Base-by-base conservation (phyloP, 163 green algal species). In the Coccomyxa subellipsoidea region DNA sequence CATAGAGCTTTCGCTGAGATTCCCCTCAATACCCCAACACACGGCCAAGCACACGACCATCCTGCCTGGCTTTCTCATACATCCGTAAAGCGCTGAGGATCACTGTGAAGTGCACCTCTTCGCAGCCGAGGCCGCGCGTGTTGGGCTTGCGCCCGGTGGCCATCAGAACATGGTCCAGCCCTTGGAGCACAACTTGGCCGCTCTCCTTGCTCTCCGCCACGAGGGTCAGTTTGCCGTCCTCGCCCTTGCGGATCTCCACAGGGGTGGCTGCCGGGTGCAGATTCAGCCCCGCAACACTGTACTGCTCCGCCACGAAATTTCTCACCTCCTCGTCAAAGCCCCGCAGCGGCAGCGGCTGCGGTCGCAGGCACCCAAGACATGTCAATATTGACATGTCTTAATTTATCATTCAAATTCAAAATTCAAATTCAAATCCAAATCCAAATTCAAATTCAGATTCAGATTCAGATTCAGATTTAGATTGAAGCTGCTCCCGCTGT, bases 311-410 rank as follows among this genome's bases (percentile, higher is more conserved):
- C 39, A 98, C 90, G 37, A 95, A 91, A 18, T 84, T 77, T 2
- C 95, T 88, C 85, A 92, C 94, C 87, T 97, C 94, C 76, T 95
- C 85, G 83, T 98, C 94, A 89, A 97, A 98, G 23, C 93, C 91
- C 71, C 83, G 73, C 72, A 86, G 54, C 0, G 83, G 83, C 38
- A 82, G 78, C 25, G 76, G 69, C 84, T 87, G 83, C 79, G 81
- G n/a, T n/a, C 31, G 18, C 69, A 83, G 2, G 9, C 40, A 7
- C 29, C 21, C 31, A 39, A 23, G 7, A 54, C 3, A 7, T 59
- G 21, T 78, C 4, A 54, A 25, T 3, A 1, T 7, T 40, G 34
- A n/a, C n/a, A n/a, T n/a, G n/a, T n/a, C n/a, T n/a, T n/a, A n/a
- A n/a, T n/a, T n/a, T n/a, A n/a, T n/a, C n/a, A n/a, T n/a, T n/a